phyloP scores from a whole-genome alignment of 2,329 filamentous ascomycete species.

The Bipolaris oryzae region DNA sequence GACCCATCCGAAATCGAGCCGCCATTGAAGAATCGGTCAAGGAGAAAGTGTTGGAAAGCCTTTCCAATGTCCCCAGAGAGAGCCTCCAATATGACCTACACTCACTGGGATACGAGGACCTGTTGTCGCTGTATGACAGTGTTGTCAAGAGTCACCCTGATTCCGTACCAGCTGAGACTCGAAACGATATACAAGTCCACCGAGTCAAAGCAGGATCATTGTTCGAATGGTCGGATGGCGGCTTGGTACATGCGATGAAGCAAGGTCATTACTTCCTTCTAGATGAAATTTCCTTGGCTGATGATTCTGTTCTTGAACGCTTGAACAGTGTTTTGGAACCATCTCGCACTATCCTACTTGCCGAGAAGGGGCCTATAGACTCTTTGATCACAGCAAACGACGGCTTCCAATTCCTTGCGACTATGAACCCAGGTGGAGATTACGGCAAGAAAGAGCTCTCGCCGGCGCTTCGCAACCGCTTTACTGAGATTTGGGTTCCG shows the following conservation, averaged over 20 bases:
- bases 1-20: slow-evolving; percentile 84
- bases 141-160: slow-evolving; percentile 55
- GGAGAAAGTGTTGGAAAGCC: slow-evolving; percentile 61
- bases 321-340: slow-evolving; percentile 96
- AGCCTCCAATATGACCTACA: slow-evolving; percentile 15
- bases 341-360: slow-evolving; percentile 81
- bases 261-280: slow-evolving; percentile 88
- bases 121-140: slow-evolving; percentile 65
- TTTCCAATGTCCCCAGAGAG: slow-evolving; percentile 20
- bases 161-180: slow-evolving; percentile 53
- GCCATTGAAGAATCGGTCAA: slow-evolving; percentile 70
- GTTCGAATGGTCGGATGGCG: slow-evolving; percentile 97
- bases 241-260: slow-evolving; percentile 92
- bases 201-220: slow-evolving; percentile 76
- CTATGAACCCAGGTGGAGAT: slow-evolving; percentile 98
- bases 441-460: slow-evolving; percentile 98
- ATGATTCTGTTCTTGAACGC: slow-evolving; percentile 94
- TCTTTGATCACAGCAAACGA: slow-evolving; percentile 76
- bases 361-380: slow-evolving; percentile 88
- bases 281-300: slow-evolving; percentile 96
- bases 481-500: slow-evolving; percentile 99
- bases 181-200: slow-evolving; percentile 51
- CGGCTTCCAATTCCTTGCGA: slow-evolving; percentile 94
- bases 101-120: slow-evolving; percentile 45
- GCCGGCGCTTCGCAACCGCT: slow-evolving; percentile 90